A percentile compares a stretch with the other conserved stretches of the same genome.
Conservation (phyloP, 495 filamentous ascomycete genomes). For the Penicillium diatomitis region DNA sequence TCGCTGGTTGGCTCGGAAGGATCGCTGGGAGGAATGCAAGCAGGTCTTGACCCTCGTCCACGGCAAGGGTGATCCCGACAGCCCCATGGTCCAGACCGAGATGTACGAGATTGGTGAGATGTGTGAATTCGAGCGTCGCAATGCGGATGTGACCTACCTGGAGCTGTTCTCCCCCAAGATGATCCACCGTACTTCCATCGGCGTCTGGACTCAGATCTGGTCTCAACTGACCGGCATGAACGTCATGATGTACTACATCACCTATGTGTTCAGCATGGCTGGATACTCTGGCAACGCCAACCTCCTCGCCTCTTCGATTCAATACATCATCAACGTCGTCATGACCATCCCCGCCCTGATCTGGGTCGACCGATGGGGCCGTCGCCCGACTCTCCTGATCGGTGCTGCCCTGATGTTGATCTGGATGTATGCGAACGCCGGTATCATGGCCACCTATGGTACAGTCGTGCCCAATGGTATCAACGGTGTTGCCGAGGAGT, state of each 20-base stretch:
- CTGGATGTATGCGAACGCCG: constrained; percentile 61
- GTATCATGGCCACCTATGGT: constrained; percentile 46
- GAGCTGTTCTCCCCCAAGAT: constrained; percentile 62
- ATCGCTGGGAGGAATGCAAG: constrained; percentile 65
- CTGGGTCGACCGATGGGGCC: constrained; percentile 52
- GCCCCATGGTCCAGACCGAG: constrained; percentile 54
- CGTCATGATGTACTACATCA: constrained; percentile 56
- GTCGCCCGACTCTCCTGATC: constrained; percentile 51
- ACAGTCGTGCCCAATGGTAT: constrained; percentile 43
- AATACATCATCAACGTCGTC: constrained; percentile 55
- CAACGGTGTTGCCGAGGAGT: constrained; percentile 21
- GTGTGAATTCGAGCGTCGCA: constrained; percentile 56
- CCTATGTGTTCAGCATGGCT: constrained; percentile 30
- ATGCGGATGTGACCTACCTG: constrained; percentile 52
- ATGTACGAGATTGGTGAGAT: constrained; percentile 60
- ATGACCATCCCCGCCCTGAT: constrained; percentile 47
- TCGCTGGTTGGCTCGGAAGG: constrained; percentile 68
- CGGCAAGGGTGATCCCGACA: constrained; percentile 54
- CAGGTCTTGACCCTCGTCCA: constrained; percentile 60
- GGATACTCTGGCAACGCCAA: constrained; percentile 25
- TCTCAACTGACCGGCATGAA: constrained; percentile 79
- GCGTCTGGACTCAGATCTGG: constrained; percentile 75
- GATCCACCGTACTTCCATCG: constrained; percentile 63
- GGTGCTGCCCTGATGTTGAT: constrained; percentile 60
- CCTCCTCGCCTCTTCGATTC: constrained; percentile 57